Percentiles rank a stretch among this genome's conserved stretches.
These are phyloP conservation scores for Sporothrix variecibatus DNA, from an alignment of 2,329 filamentous ascomycete species.

Conservation along the genomic window DNA sequence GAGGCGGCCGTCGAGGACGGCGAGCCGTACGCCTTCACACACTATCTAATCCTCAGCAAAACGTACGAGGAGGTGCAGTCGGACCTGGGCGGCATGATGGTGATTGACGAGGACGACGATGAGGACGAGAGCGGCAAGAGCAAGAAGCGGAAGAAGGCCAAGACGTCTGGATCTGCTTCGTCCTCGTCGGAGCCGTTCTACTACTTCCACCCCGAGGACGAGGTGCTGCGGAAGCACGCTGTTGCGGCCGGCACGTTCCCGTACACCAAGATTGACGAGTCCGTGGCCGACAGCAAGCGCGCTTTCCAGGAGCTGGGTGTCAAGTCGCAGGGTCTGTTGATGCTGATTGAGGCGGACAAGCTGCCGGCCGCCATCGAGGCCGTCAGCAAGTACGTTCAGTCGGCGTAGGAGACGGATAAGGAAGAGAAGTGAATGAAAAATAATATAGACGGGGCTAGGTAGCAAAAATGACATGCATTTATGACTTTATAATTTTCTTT, in stretches of 20 bases:
- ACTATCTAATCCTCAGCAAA: conserved; percentile 90
- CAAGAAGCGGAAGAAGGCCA: conserved; percentile 63
- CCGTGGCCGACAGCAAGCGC: conserved; percentile 84
- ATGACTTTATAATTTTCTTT: neutral
- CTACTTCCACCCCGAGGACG: conserved; percentile 96
- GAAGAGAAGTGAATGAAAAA: neutral
- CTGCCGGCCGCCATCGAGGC: conserved; percentile 76
- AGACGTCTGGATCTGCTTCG: neutral
- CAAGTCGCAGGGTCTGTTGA: conserved; percentile 78
- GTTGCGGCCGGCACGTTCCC: conserved; percentile 69
- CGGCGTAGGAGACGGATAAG: conserved; percentile 39
- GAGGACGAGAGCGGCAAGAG: conserved; percentile 62
- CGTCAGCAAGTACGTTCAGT: conserved; percentile 71
- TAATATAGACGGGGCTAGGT: neutral
- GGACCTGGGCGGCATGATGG: conserved; percentile 50
- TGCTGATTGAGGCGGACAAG: conserved; percentile 78
- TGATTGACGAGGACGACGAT: conserved; percentile 26
- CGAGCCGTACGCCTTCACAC: conserved; percentile 89
- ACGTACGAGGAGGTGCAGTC: conserved; percentile 90
- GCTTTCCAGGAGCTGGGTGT: conserved; percentile 94
- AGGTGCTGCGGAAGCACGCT: conserved; percentile 78
- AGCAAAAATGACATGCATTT: conserved; percentile 19
- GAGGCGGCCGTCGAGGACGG: conserved; percentile 83
- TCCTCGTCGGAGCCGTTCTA: conserved; percentile 53
- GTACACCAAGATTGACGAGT: conserved; percentile 79